Percentiles rank a stretch among this genome's conserved stretches.
Evolutionary conservation across 768 basidiomycete genomes (phyloP).

Genomic region (Xerocomus brunneocitrinus): DNA sequence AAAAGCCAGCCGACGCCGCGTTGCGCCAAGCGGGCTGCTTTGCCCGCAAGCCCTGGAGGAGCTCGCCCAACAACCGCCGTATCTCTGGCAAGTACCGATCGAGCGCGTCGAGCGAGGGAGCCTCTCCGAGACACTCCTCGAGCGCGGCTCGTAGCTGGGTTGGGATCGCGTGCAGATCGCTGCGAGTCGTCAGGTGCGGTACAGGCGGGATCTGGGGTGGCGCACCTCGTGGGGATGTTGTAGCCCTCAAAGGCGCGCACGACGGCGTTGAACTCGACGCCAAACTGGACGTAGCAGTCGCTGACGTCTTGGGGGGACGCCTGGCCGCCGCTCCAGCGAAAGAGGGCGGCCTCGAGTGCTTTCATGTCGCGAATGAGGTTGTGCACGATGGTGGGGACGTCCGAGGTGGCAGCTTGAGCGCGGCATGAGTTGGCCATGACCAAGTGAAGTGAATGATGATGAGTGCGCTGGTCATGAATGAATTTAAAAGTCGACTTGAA

Average conservation of each 20-base stretch:
- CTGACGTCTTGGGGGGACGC: slow-evolving; percentile 72
- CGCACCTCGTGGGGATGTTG: slow-evolving; percentile 75
- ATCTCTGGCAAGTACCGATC: background rate
- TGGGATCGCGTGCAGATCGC: slow-evolving; percentile 39
- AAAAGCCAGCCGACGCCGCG: background rate
- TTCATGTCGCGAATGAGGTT: slow-evolving; percentile 77
- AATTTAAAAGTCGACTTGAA: background rate
- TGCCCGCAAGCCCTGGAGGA: slow-evolving; percentile 32
- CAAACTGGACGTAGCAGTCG: slow-evolving; percentile 85
- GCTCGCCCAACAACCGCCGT: slow-evolving; percentile 24
- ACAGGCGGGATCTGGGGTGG: slow-evolving; percentile 1
- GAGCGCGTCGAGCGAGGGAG: slow-evolving; percentile 13
- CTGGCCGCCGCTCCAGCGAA: slow-evolving; percentile 58
- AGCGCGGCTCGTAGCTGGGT: slow-evolving; percentile 35
- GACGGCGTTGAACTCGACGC: slow-evolving; percentile 82
- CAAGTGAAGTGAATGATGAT: background rate
- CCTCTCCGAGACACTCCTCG: slow-evolving; percentile 43
- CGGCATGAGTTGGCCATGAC: background rate
- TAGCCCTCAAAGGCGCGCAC: slow-evolving; percentile 70
- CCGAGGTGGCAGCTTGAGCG: background rate
- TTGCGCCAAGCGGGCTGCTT: slow-evolving; percentile 8
- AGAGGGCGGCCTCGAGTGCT: slow-evolving; percentile 68
- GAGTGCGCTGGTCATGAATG: background rate
- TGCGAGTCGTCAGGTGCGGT: slow-evolving; percentile 9
- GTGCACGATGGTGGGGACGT: slow-evolving; percentile 6